Percentiles rank a stretch among this genome's conserved stretches.
These are phyloP conservation scores for Insectozyma bohioensis DNA, from an alignment of 1,139 yeast genomes.

Conservation along the genomic window DNA sequence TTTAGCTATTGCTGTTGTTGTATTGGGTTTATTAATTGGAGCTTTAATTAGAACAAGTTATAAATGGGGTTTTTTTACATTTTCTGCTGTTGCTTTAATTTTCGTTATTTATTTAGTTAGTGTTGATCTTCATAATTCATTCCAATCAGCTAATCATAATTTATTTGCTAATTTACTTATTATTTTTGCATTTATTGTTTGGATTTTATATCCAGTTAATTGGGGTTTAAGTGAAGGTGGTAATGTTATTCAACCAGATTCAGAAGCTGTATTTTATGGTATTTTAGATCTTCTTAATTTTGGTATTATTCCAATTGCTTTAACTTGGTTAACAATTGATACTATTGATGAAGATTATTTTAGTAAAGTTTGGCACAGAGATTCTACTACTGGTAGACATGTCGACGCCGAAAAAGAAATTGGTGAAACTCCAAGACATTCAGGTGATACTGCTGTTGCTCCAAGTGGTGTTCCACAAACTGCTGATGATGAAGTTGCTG, in stretches of 20 bases:
- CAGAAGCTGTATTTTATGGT: constrained; percentile 69
- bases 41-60: constrained; percentile 53
- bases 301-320: constrained; percentile 39
- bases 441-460: constrained; percentile 36
- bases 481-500: constrained; percentile 8
- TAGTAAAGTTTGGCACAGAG: constrained; percentile 20
- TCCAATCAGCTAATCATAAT: constrained; percentile 15
- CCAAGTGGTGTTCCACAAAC: constrained; percentile 16
- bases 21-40: constrained; percentile 56
- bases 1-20: constrained; percentile 48
- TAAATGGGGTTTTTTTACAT: constrained; percentile 65
- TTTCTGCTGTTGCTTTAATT: constrained; percentile 36
- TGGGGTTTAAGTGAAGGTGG: constrained; percentile 74
- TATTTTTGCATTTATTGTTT: constrained; percentile 31
- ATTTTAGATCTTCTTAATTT: constrained; percentile 53
- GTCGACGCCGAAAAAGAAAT: constrained; percentile 21
- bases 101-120: constrained; percentile 34
- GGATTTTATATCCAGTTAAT: constrained; percentile 53
- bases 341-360: constrained; percentile 33
- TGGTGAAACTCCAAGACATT: constrained; percentile 33
- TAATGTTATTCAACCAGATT: constrained; percentile 61
- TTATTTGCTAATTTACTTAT: constrained; percentile 28
- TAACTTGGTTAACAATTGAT: constrained; percentile 31
- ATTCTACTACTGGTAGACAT: constrained; percentile 6
- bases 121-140: constrained; percentile 12